Conservation (phyloP, 2,329 filamentous ascomycete species). For the Hypoxylon sp. region DNA sequence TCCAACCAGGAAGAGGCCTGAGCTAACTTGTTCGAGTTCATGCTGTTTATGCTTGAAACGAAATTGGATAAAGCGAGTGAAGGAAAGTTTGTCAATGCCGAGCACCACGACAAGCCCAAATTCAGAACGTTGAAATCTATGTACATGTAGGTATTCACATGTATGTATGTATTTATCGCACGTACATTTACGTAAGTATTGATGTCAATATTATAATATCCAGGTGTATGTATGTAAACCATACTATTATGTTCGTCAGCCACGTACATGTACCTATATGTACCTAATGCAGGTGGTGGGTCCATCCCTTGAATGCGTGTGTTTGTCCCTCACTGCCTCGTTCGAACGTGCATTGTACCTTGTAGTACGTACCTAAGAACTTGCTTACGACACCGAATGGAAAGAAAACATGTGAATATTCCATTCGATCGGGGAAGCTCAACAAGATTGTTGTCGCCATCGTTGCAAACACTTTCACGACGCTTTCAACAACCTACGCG, state of each 20-base stretch:
- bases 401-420: constrained; percentile 29
- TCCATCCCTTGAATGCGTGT: too few species aligned
- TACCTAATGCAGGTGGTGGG: too few species aligned
- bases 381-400: constrained; percentile 9
- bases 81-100: background rate
- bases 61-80: background rate
- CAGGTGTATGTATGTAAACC: too few species aligned
- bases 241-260: too few species aligned
- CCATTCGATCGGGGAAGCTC: constrained; percentile 18
- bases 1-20: background rate
- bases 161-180: too few species aligned
- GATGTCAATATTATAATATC: too few species aligned
- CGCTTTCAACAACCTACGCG: background rate
- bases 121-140: too few species aligned
- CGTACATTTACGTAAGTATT: too few species aligned
- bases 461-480: background rate
- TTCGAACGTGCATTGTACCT: background rate
- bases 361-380: background rate
- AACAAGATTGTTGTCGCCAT: constrained; percentile 5
- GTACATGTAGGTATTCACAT: too few species aligned
- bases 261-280: too few species aligned
- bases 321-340: background rate
- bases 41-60: background rate
- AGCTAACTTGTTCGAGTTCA: background rate
- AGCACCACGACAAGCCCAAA: background rate